Base-by-base conservation (phyloP, 208 protist species). In the Angomonas deanei region DNA sequence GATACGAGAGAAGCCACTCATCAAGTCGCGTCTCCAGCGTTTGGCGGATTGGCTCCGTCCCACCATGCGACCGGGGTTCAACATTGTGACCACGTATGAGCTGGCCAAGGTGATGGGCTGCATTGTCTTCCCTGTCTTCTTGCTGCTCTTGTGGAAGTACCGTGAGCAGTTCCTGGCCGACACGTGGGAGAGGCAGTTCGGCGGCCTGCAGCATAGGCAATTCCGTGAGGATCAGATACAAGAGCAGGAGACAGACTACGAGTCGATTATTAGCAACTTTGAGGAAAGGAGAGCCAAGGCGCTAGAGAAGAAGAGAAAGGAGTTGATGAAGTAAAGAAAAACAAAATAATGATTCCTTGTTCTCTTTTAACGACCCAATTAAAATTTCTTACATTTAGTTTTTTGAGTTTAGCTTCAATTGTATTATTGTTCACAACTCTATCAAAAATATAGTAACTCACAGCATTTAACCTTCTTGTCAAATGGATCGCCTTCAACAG, bases 221-320 rank as follows among this genome's bases (percentile, higher is more conserved):
- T 80, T 88, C 58, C 76, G 78, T 19, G 82, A 93, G 70, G 86
- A 91, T 33, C 57, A 77, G 19, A 26, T 85, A 27, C 62, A 63
- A 1, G 83, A 84, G 67, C 72, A 78, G 27, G 74, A 86, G 3
- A 87, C 80, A 26, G 82, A 90, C 47, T 93, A 93, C 69, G 88
- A 90, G 72, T 78, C 68, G 55, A 90, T 93, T 64, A 93, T 93
- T 46, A 75, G 86, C 54, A 85, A 67, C 34, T 90, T 93, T 47
- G 76, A 90, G 61, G 78, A 88, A 54, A 67, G 86, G 11, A 76
- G 86, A 1, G 81, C 87, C 48, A 76, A 74, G 55, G 79, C 83
- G 17, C 60, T 93, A 34, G 58, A 78, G 55, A 85, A 80, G 62
- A 93, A 90, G 73, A 76, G 72, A 59, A 68, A 74, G 65, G 75